Evolutionary conservation across 2,329 filamentous ascomycete genomes (phyloP), one percentile per base, ranked within the genome.

Genomic region (Hymenoscyphus fructigenus): DNA sequence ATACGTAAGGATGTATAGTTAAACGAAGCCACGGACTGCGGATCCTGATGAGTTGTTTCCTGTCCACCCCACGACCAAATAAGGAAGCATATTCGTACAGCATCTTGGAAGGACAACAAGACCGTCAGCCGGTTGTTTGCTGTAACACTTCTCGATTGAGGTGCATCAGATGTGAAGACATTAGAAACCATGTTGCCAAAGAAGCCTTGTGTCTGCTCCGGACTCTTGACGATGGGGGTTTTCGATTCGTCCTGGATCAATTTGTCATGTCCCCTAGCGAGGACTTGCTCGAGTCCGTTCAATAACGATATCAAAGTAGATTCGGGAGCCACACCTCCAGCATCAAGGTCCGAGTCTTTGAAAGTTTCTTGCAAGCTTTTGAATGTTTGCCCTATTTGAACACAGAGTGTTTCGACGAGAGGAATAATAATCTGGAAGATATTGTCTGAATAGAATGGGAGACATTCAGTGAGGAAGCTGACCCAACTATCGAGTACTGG

Each of bases 181-280:
- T 92, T 92, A 0, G 93, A 95, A 1, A 96, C 91, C 87, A 97
- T 96, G 71, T 92, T 96, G 56, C 93, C 93, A 73, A 98, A 96
- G 75, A 97, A 94, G 5, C 92, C 89, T 74, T 93, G 91, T 15
- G 89, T 87, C 70, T 92, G 91, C 73, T 96, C 91, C 26, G 92
- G 91, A 66, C 88, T 89, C 78, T 96, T 97, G 55, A 84, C 80
- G 38, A 86, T 80, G 63, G 88, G 86, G 55, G 84, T 83, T 67
- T 85, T 87, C 50, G 88, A 85, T 77, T 96, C 92, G 71, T 96
- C 92, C 28, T 84, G 81, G 60, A 93, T 79, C 23, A 98, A 81
- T 65, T 89, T 89, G 71, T 96, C 91, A 76, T 99, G 95, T 4
- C 90, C 93, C 71, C 88, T 87, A 20, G 93, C 93, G 65, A 99